Evolutionary conservation across 1,284 basidiomycete species (phyloP).

Genomic region (Malassezia arunalokei): DNA sequence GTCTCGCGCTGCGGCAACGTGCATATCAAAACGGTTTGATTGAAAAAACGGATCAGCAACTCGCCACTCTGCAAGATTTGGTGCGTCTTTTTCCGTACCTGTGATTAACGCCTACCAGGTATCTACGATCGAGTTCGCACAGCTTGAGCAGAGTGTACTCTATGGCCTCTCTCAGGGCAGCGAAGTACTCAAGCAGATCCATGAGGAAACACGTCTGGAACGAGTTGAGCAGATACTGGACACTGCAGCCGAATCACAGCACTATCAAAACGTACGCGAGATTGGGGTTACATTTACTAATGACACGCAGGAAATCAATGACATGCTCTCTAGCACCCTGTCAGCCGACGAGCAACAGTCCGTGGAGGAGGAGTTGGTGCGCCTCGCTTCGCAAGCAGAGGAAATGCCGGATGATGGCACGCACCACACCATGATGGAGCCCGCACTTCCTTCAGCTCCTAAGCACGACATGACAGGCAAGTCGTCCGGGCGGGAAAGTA

Average conservation of each 20-base stretch:
- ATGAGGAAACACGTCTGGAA: slow-evolving; percentile 81
- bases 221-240: slow-evolving; percentile 84
- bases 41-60: slow-evolving; percentile 73
- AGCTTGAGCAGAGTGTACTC: slow-evolving; percentile 80
- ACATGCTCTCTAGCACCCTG: slow-evolving; percentile 69
- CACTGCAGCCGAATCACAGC: slow-evolving; percentile 79
- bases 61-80: slow-evolving; percentile 77
- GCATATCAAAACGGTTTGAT: slow-evolving; percentile 88
- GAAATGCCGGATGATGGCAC: not conserved
- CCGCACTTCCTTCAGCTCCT: no score
- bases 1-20: slow-evolving; percentile 69
- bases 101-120: slow-evolving; percentile 53
- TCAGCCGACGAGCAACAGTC: slow-evolving; percentile 83
- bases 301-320: slow-evolving; percentile 65
- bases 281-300: not conserved
- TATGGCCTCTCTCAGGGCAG: slow-evolving; percentile 87
- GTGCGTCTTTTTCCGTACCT: slow-evolving; percentile 51
- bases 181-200: slow-evolving; percentile 79
- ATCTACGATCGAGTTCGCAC: slow-evolving; percentile 86
- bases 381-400: not conserved
- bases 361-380: slow-evolving; percentile 60
- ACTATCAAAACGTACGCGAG: slow-evolving; percentile 64
- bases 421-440: no score
- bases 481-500: no score
- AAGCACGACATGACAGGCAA: no score